Evolutionary conservation across 2,329 filamentous ascomycete species (phyloP), one percentile per base, ranked within the genome.

Genomic region (Exophiala spinifera): DNA sequence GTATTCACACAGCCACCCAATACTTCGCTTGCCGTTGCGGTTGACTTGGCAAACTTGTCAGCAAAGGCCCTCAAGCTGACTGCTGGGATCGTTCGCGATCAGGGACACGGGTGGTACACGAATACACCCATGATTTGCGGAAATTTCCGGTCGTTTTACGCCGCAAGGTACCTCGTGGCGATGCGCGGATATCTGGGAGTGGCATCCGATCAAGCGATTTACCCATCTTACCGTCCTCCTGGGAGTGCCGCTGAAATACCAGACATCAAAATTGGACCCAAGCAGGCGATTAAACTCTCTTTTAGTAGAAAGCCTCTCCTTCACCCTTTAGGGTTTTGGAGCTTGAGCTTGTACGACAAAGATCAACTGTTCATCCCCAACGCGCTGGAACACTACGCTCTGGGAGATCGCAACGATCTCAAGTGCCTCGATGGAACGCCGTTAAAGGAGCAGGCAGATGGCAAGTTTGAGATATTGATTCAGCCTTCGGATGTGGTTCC

Each of bases 401-500:
- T 69, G 4, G 64, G 64, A 3, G 64, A 65, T 48, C 57, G 64
- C 6, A 61, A 56, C 37, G 62, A 63, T 43, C 36, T 70, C 21
- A 67, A 61, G 2, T 66, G 63, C 46, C n/a, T 46, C 3, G 61
- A 65, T 51, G 67, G 66, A 1, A 55, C 44, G 1, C 52, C 40
- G 10, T 54, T 61, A 3, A 57, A 64, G 34, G 54, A 51, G 4
- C 42, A 14, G 7, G 20, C 20, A 11, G 34, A 55, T 17, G 53
- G 34, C 6, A 23, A 34, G 39, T 69, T 69, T 45, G 57, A 65
- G 49, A 58, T 68, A 11, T 56, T 68, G 37, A 34, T 68, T 4
- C 67, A 69, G 53, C 46, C 64, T n/a, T n/a, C n/a, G n/a, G 57
- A 64, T 48, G 55, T 65, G 2, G 15, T 39, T 14, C 66, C 66